These are phyloP conservation scores for Isatis tinctoria DNA, from an alignment of 345 rosid genomes.

Conservation along the genomic window DNA sequence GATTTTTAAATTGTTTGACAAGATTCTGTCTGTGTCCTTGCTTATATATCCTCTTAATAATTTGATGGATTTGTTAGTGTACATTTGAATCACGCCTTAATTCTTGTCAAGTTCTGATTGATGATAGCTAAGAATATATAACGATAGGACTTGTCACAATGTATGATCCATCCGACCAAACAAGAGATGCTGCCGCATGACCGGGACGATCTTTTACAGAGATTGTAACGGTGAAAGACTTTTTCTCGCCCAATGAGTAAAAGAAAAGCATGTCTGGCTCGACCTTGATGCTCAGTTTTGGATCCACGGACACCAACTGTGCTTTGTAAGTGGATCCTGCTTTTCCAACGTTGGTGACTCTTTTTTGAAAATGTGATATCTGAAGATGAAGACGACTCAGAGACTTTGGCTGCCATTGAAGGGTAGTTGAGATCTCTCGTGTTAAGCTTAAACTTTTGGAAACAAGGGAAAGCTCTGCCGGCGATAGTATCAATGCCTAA, in stretches of 20 bases:
- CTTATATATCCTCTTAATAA: background rate
- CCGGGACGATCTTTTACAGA: constrained; percentile 4
- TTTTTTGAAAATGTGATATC: constrained; percentile 22
- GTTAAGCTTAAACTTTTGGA: background rate
- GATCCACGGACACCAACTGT: background rate
- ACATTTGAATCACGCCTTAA: background rate
- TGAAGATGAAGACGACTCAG: background rate
- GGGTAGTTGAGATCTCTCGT: constrained; percentile 40
- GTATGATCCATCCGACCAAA: background rate
- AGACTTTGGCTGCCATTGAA: constrained; percentile 30
- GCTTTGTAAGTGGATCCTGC: constrained; percentile 27
- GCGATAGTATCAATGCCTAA: background rate
- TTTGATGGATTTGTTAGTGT: background rate
- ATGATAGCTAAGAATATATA: background rate
- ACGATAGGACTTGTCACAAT: background rate
- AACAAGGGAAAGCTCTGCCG: constrained; percentile 25
- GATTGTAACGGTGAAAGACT: constrained; percentile 18
- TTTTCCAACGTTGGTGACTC: constrained; percentile 35
- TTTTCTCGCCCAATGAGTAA: constrained; percentile 2
- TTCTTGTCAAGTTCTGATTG: background rate
- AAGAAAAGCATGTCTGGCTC: constrained; percentile 17
- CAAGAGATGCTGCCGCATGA: background rate
- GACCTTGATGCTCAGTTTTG: constrained; percentile 10
- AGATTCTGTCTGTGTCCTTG: background rate
- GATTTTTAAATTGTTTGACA: background rate